Percentiles rank a stretch among this genome's conserved stretches.
phyloP scores from a whole-genome alignment of 257 asterid species.

The Salvia splendens region DNA sequence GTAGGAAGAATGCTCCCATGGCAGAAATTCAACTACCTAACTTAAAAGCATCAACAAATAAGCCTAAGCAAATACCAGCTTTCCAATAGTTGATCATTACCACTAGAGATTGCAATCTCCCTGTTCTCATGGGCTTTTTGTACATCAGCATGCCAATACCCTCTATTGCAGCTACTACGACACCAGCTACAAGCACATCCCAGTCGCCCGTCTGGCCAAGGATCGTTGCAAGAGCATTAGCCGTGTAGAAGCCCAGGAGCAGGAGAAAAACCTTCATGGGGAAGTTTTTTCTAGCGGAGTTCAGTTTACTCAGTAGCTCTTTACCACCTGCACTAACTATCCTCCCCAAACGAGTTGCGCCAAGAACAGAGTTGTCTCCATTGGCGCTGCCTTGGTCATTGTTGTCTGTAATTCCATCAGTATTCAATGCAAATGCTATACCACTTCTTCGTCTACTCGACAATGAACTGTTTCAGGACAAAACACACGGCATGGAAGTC shows the following conservation, averaged over 20 bases:
- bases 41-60: slow-evolving; percentile 94
- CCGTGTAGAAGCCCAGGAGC: slow-evolving; percentile 92
- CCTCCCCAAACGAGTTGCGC: slow-evolving; percentile 90
- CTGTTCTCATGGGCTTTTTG: slow-evolving; percentile 54
- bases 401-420: slow-evolving; percentile 64
- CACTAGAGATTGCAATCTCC: slow-evolving; percentile 69
- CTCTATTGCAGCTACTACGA: slow-evolving; percentile 91
- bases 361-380: slow-evolving; percentile 48
- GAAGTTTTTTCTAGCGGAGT: slow-evolving; percentile 74
- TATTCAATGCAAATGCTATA: slow-evolving; percentile 63
- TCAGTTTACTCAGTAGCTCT: slow-evolving; percentile 71
- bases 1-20: no score
- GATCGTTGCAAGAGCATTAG: slow-evolving; percentile 89
- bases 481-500: slow-evolving; percentile 16
- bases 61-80: slow-evolving; percentile 95
- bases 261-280: slow-evolving; percentile 91
- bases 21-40: slow-evolving; percentile 85
- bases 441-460: slow-evolving; percentile 43
- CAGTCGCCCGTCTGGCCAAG: slow-evolving; percentile 98
- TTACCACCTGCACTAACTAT: slow-evolving; percentile 82
- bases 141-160: slow-evolving; percentile 97
- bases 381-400: no score
- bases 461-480: slow-evolving; percentile 38
- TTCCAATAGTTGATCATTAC: slow-evolving; percentile 92
- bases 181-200: slow-evolving; percentile 97